A percentile compares a stretch with the other conserved stretches of the same genome.
phyloP scores from a whole-genome alignment of 2,329 filamentous ascomycete genomes.

The Arthrobotrys sphaeroides region DNA sequence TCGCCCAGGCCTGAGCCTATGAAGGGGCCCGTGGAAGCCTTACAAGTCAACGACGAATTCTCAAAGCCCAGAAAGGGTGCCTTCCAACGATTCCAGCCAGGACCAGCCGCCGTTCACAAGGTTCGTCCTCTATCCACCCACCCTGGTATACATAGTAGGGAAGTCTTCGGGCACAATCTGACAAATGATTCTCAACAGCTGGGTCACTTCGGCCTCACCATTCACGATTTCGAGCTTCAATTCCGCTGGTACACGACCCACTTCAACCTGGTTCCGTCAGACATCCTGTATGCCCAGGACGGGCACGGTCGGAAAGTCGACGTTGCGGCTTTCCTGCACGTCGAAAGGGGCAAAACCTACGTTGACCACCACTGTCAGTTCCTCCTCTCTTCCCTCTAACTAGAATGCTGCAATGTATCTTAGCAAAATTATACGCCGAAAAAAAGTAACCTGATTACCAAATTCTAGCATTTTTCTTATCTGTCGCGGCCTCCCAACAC shows the following conservation, averaged over 20 bases:
- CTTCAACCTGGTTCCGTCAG: slow-evolving; percentile 59
- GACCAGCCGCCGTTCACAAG: slow-evolving; percentile 60
- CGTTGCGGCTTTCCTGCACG: slow-evolving; percentile 66
- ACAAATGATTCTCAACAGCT: slow-evolving; percentile 53
- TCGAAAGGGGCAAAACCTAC: slow-evolving; percentile 66
- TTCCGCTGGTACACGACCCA: slow-evolving; percentile 59
- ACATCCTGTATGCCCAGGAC: slow-evolving; percentile 58
- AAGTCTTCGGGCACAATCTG: background rate
- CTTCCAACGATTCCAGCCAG: slow-evolving; percentile 59
- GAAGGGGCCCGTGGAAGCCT: slow-evolving; percentile 55
- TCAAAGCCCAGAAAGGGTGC: slow-evolving; percentile 58
- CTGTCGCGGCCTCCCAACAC: slow-evolving; percentile 61
- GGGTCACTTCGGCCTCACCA: slow-evolving; percentile 59
- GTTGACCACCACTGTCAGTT: slow-evolving; percentile 68
- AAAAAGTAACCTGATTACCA: too few species aligned
- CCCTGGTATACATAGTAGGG: slow-evolving; percentile 8
- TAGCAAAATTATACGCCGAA: too few species aligned
- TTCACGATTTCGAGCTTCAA: slow-evolving; percentile 56
- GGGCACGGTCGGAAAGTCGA: slow-evolving; percentile 58
- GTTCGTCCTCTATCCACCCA: slow-evolving; percentile 44
- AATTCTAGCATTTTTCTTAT: slow-evolving; percentile 40
- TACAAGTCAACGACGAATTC: slow-evolving; percentile 58
- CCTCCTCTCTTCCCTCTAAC: too few species aligned
- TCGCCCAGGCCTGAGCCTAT: slow-evolving; percentile 55
- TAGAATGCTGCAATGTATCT: too few species aligned